These are phyloP conservation scores for Kingdonia uniflora DNA, from an alignment of 164 flowering plant genomes.

Conservation along the genomic window DNA sequence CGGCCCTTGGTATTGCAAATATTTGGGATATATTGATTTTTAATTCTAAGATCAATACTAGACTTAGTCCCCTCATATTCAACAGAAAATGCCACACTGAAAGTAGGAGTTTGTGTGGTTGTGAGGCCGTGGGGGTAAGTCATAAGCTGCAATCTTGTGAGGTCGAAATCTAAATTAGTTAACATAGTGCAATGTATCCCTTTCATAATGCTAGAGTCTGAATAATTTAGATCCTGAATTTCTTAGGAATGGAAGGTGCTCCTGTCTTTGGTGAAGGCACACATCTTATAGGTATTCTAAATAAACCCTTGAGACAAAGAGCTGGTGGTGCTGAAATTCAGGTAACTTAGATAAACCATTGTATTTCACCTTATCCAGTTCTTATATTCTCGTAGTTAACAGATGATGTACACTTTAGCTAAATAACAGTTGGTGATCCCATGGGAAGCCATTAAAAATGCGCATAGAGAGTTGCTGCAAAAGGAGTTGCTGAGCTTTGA, in stretches of 20 bases:
- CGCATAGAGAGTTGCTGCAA: conserved; percentile 38
- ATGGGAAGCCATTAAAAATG: conserved; percentile 78
- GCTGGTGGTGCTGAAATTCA: conserved; percentile 81
- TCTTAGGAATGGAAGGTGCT: conserved; percentile 94
- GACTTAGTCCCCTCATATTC: too few relatives aligned
- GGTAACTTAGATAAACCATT: conserved; percentile 30
- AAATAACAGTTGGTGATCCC: conserved; percentile 85
- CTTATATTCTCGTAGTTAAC: conserved; percentile 11
- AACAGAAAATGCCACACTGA: too few relatives aligned
- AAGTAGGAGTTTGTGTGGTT: too few relatives aligned
- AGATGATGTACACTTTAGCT: conserved; percentile 18
- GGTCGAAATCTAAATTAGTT: too few relatives aligned
- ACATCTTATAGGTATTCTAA: conserved; percentile 57
- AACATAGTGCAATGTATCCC: too few relatives aligned
- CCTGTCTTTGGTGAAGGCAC: conserved; percentile 62
- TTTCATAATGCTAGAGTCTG: conserved; percentile 5
- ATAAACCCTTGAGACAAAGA: conserved; percentile 68
- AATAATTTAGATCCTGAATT: conserved; percentile 8
- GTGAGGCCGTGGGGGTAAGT: too few relatives aligned
- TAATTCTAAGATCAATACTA: too few relatives aligned
- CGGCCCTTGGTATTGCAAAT: too few relatives aligned
- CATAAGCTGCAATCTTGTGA: too few relatives aligned
- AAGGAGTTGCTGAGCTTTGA: conserved; percentile 18
- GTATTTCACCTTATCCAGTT: not conserved
- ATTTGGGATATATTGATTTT: too few relatives aligned